phyloP scores from a whole-genome alignment of 306 rosid species.

The Cucurbita argyrosperma region DNA sequence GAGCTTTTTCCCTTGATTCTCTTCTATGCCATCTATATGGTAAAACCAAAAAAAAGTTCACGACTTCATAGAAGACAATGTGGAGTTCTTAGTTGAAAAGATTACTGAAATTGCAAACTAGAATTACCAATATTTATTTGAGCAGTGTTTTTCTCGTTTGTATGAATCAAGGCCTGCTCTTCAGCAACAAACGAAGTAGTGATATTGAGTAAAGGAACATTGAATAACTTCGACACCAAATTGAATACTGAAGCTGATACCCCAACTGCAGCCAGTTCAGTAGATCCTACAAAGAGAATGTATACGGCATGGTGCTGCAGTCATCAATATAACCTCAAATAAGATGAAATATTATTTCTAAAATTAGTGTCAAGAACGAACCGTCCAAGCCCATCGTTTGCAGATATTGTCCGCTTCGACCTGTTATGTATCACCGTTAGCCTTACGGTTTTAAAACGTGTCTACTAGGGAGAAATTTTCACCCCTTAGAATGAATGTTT shows the following conservation, averaged over 20 bases:
- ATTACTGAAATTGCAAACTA: neutral
- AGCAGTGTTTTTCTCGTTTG: conserved; percentile 14
- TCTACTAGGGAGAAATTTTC: too few relatives aligned
- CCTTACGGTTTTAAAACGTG: too few relatives aligned
- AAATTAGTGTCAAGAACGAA: neutral
- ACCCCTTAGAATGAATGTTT: too few relatives aligned
- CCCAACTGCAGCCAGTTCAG: conserved; percentile 89
- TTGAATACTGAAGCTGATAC: conserved; percentile 77
- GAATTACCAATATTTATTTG: conserved; percentile 25
- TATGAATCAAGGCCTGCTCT: conserved; percentile 46
- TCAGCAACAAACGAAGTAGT: conserved; percentile 95
- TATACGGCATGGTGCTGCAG: conserved; percentile 6
- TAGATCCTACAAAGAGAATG: conserved; percentile 45
- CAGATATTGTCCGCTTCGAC: too few relatives aligned
- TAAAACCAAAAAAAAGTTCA: conserved; percentile 7
- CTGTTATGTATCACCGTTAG: too few relatives aligned
- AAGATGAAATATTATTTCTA: neutral
- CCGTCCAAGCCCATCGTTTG: too few relatives aligned
- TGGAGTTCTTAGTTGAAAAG: neutral
- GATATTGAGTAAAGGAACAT: conserved; percentile 63
- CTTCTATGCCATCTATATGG: conserved; percentile 19
- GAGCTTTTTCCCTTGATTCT: conserved; percentile 30
- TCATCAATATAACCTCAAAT: neutral
- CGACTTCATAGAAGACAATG: neutral
- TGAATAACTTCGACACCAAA: conserved; percentile 70